Conservation (phyloP, 768 basidiomycete species). For the Lenzites betulinus region DNA sequence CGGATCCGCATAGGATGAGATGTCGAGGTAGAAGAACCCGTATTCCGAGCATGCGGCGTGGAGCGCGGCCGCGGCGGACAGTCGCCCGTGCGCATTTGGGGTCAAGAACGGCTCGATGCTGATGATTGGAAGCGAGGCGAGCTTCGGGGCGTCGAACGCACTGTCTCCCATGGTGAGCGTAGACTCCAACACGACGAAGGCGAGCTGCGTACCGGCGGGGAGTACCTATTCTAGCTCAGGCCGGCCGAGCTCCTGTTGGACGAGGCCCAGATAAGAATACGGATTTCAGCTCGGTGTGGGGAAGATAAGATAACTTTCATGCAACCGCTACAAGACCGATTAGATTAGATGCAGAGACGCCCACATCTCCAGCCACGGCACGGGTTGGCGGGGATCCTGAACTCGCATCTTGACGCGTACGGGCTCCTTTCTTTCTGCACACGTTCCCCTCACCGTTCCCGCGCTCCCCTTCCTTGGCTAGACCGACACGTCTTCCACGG, state of each 20-base stretch:
- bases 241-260: not conserved
- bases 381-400: not conserved
- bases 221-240: not conserved
- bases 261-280: not conserved
- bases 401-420: conserved; percentile 19
- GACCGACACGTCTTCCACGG: not conserved
- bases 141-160: conserved; percentile 12
- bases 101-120: conserved; percentile 66
- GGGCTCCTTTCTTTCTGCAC: conserved; percentile 12
- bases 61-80: conserved; percentile 51
- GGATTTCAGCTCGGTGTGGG: not conserved
- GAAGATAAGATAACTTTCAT: conserved; percentile 5
- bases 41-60: conserved; percentile 76
- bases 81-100: conserved; percentile 40
- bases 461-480: not conserved
- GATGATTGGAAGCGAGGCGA: conserved; percentile 63
- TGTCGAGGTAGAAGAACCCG: conserved; percentile 89
- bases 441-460: conserved; percentile 4
- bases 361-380: conserved; percentile 10
- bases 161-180: conserved; percentile 1
- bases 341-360: conserved; percentile 18
- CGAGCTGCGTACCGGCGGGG: not conserved
- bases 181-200: not conserved
- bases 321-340: not conserved
- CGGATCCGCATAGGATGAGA: conserved; percentile 57